Base-by-base conservation (phyloP, 768 basidiomycete species). In the Russula sp. region DNA sequence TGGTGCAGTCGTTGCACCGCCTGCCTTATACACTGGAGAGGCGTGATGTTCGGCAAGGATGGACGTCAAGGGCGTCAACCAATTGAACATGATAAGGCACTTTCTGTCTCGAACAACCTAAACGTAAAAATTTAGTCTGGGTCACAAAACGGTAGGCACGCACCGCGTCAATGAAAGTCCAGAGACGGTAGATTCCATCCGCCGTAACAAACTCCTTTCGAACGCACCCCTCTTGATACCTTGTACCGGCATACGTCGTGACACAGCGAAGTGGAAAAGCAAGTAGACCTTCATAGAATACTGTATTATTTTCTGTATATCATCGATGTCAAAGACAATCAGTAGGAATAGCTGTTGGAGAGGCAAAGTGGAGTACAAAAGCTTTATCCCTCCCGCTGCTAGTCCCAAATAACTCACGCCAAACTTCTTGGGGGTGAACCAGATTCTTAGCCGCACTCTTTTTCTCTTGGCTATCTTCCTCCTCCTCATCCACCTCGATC, bases 331-430 rank as follows among this genome's bases (percentile, higher is more conserved):
- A 51, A 51, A 36, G 54, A 38, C 20, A 50, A 53, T 60, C 57
- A 44, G 51, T 42, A 30, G 28, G 48, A 26, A 52, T 26, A 52
- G 36, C 24, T 40, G 26, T 32, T 55, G 40, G 46, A 64, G 46
- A 42, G 34, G 38, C 48, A 52, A 53, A 51, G 40, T 52, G 50
- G 81, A 89, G 71, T 76, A 93, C 91, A 72, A 94, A 87, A 32
- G 85, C 84, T 77, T 94, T 94, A 75, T 94, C 92, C 69, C 92
- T 80, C 57, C 92, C 92, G 68, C 83, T 80, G 69, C 88, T 89
- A 32, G 89, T 87, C 70, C 85, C 79, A 59, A 93, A 77, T 73
- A 93, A 83, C 62, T 92, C 92, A 67, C 85, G 80, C 89, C 88
- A 92, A 8, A 94, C 81, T 36, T 91, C 90, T 71, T 87, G 87